phyloP scores from a whole-genome alignment of 176 grass and related monocot genomes.

The Canna indica region DNA sequence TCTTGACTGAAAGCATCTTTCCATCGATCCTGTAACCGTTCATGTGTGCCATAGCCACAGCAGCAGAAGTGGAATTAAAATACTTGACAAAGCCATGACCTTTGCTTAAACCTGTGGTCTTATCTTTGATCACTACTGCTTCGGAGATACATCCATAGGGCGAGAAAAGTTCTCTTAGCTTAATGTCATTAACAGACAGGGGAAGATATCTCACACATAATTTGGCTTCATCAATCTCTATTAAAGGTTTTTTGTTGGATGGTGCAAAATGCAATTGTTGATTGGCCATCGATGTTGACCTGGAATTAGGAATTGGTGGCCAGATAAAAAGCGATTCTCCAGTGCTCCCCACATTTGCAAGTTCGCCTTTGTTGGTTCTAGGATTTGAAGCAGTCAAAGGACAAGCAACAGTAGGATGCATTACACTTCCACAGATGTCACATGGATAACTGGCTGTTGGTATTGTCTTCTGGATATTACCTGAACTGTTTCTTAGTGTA shows the following conservation, averaged over 20 bases:
- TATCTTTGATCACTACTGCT: conserved; percentile 33
- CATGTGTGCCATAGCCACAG: conserved; percentile 36
- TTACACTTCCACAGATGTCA: not conserved
- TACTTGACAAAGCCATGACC: conserved; percentile 57
- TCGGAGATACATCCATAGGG: conserved; percentile 52
- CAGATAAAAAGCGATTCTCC: not conserved
- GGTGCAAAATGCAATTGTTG: conserved; percentile 18
- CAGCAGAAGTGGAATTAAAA: conserved; percentile 36
- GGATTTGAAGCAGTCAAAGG: conserved; percentile 9
- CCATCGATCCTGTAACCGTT: conserved; percentile 54
- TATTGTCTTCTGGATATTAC: not conserved
- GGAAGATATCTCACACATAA: conserved; percentile 47
- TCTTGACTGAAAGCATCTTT: conserved; percentile 37
- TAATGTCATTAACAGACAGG: conserved; percentile 31
- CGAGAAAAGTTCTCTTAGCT: conserved; percentile 48
- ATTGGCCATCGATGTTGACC: not conserved
- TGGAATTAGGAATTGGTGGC: conserved; percentile 3
- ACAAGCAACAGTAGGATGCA: conserved; percentile 5
- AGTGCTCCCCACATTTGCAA: not conserved
- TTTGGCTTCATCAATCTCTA: conserved; percentile 40
- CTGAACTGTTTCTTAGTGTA: not conserved
- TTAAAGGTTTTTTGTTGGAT: conserved; percentile 16
- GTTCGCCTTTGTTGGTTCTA: not conserved
- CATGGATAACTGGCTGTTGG: not conserved
- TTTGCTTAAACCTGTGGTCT: conserved; percentile 26